phyloP scores from a whole-genome alignment of 305 asterid species.

The Fraxinus greggii region DNA sequence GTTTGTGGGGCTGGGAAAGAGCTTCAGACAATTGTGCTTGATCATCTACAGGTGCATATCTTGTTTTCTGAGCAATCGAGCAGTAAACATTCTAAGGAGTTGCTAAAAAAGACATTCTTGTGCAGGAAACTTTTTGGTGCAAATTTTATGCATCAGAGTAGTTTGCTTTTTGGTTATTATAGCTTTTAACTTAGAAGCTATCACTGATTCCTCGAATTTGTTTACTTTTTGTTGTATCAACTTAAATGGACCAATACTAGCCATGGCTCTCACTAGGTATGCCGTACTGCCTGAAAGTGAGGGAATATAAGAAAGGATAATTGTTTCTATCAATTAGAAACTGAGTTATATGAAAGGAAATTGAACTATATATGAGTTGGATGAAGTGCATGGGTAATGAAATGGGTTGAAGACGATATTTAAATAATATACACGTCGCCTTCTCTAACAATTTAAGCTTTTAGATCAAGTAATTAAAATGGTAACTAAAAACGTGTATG shows the following conservation, averaged over 20 bases:
- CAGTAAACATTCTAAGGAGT: conserved; percentile 3
- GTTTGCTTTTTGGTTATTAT: conserved; percentile 1
- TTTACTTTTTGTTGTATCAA: not conserved
- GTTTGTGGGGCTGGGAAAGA: conserved; percentile 88
- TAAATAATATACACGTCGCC: not conserved
- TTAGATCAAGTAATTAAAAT: not conserved
- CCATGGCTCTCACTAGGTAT: not conserved
- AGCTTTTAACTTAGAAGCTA: conserved; percentile 2
- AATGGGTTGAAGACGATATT: not conserved
- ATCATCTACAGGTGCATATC: conserved; percentile 75
- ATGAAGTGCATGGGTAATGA: not conserved
- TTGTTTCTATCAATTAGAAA: not conserved
- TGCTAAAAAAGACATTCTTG: conserved; percentile 9
- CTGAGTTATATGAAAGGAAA: not conserved
- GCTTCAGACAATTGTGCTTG: conserved; percentile 72
- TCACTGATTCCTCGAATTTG: conserved; percentile 6
- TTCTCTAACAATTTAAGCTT: not conserved
- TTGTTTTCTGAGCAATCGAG: not conserved
- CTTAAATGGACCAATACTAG: not conserved
- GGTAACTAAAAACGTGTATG: not conserved
- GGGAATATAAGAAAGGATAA: not conserved
- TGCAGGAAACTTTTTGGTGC: conserved; percentile 11
- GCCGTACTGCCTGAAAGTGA: not conserved
- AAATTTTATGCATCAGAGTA: conserved; percentile 1
- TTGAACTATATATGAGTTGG: not conserved